These are phyloP conservation scores for Tetradesmus obliquus DNA, from an alignment of 139 green algal species.

Conservation along the genomic window DNA sequence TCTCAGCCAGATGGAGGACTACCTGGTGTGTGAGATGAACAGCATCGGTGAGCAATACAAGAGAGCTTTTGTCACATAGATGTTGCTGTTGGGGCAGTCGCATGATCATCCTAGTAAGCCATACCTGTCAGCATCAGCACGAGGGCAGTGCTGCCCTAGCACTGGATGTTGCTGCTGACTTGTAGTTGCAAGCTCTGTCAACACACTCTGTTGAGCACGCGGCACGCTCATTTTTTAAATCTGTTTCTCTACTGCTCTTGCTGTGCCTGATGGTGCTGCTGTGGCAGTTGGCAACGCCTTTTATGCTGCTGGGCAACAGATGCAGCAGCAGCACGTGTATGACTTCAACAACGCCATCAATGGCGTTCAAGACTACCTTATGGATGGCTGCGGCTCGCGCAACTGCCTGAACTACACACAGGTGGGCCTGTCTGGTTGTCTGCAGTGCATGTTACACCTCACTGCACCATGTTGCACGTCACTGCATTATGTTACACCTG, in stretches of 20 bases:
- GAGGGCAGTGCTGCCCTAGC: too few species aligned
- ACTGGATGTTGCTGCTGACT: too few species aligned
- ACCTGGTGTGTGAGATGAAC: conserved; percentile 2
- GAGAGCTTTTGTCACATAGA: too few species aligned
- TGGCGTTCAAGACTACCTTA: background rate
- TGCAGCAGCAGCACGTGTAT: background rate
- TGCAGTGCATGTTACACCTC: background rate
- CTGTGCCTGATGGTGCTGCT: too few species aligned
- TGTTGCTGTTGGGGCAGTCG: too few species aligned
- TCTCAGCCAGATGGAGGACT: conserved; percentile 1
- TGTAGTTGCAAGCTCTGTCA: too few species aligned
- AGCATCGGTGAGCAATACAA: background rate
- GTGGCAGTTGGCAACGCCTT: background rate
- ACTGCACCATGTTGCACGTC: background rate
- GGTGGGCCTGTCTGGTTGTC: background rate
- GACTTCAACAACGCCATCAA: background rate
- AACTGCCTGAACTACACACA: conserved; percentile 12
- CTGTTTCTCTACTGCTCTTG: too few species aligned
- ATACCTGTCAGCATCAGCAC: too few species aligned
- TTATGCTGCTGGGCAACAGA: background rate
- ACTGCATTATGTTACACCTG: background rate
- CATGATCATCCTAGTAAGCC: too few species aligned
- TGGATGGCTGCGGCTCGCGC: background rate
- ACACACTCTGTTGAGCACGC: too few species aligned
- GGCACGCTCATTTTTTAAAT: too few species aligned